Evolutionary conservation across 2,329 filamentous ascomycete species (phyloP), one percentile per base, ranked within the genome.

Genomic region (Aspergillus caelatus): DNA sequence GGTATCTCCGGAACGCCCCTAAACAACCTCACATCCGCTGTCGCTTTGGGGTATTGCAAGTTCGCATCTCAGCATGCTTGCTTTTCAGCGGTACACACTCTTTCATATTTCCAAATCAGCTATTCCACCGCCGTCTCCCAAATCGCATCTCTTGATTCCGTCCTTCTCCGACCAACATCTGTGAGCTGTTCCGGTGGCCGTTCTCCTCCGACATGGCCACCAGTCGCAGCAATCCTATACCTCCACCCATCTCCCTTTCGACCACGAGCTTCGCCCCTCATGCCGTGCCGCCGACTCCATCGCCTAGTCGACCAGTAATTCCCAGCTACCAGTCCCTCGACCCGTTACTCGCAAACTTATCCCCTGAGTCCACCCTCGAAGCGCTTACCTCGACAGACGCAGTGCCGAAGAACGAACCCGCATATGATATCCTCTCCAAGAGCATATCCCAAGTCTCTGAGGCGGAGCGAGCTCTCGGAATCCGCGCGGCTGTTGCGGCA

Each of bases 401-500:
- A 0, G 76, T 82, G 6, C 74, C 76, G 9, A 74, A 72, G n/a
- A 75, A 78, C 53, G 75, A 75, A 65, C 66, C 70, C 26, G 74
- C 78, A 14, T 74, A 81, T 58, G 76, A 79, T 69, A 74, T 79
- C 34, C 72, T 83, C 19, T 72, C 76, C 34, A 77, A 78, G 55
- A 86, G 84, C 73, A 86, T 88, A 67, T 81, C 84, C 2, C 79
- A 81, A 62, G 84, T 86, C 12, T 86, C 86, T 3, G 75, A 80
- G 1, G 80, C 84, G 12, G 86, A 89, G 74, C 81, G 86, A 68
- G 85, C 85, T 34, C 77, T 89, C 65, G 87, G 86, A 9, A 82
- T 84, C 58, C 82, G 85, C 65, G 87, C 87, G 30, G 87, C 87
- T 32, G 79, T 85, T 70, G 84, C 84, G 30, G 86, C 85, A 32